Base-by-base conservation (phyloP, 2,329 filamentous ascomycete genomes). In the Hypocrella siamensis region DNA sequence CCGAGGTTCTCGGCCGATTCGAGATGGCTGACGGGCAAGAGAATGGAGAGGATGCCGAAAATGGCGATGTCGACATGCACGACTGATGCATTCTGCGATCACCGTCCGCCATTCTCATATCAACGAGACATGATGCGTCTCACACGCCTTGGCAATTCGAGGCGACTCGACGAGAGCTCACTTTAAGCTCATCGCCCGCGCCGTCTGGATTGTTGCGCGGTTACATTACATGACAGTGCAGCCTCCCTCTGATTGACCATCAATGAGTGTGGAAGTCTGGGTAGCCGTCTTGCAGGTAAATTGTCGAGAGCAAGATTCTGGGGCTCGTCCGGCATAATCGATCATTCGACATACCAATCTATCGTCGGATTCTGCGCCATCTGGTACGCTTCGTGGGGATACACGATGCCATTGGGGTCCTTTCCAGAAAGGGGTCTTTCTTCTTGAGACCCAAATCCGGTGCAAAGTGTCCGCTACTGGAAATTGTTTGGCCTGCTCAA, bases 281-380 rank as follows among this genome's bases (percentile, higher is more conserved):
- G 63, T 54, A 3, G 68, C 71, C 18, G 68, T 71, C 30, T 52
- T 59, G 48, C 67, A 74, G 15, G 76, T 62, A n/a, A n/a, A 46
- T 76, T 71, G 45, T 75, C 67, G 43, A 74, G 71, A 5, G 64
- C 66, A 42, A 67, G 53, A 40, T 60, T 55, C 28, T 75, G 46
- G 32, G 76, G 56, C 51, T 74, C 69, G 12, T 71, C 71, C 4
- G 68, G 73, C 30, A 65, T 52, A 6, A 71, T 69, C 2, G 70
- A 75, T 50, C 71, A 77, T 43, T 77, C 72, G 46, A 75, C 63
- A 42, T 76, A 77, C 39, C 65, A 67, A 48, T 77, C 72, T 29
- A 62, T 69, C 32, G 71, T 56, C 58, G 76, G 60, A 40, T 64
- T 60, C 43, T 75, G 69, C 16, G 71, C 63, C 31, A 63, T 47